Percentiles rank a stretch among this genome's conserved stretches.
phyloP scores from a whole-genome alignment of 2,329 filamentous ascomycete genomes.

The Claviceps sp. region DNA sequence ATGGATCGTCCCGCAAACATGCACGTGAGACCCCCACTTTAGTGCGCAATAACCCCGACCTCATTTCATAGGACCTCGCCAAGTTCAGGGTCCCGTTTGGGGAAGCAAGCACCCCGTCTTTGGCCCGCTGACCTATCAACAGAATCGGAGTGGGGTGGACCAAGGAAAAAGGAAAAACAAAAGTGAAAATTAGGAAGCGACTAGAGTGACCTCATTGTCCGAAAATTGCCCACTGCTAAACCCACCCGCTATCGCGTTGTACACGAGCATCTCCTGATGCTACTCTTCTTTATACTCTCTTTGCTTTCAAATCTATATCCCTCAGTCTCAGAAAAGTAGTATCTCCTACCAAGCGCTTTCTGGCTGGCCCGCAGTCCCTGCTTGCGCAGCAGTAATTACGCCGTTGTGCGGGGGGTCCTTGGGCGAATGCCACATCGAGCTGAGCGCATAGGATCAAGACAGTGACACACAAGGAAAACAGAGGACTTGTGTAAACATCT shows the following conservation, averaged over 20 bases:
- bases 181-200: neutral
- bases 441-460: neutral
- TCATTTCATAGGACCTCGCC: too few relatives aligned
- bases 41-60: too few relatives aligned
- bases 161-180: neutral
- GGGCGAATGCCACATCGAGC: neutral
- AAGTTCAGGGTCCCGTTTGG: neutral
- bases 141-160: neutral
- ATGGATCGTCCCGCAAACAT: constrained; percentile 3
- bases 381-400: too few relatives aligned
- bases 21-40: constrained; percentile 5
- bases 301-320: neutral
- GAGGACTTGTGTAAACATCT: neutral
- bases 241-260: neutral
- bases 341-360: neutral
- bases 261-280: neutral
- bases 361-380: too few relatives aligned
- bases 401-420: too few relatives aligned
- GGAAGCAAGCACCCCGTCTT: constrained; percentile 1
- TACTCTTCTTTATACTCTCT: neutral
- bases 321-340: neutral
- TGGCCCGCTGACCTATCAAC: neutral
- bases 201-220: neutral
- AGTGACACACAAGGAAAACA: neutral
- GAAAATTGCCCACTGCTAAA: neutral